Evolutionary conservation across 805 yeast species (phyloP), one percentile per base, ranked within the genome.

Genomic region (Millerozyma miso): DNA sequence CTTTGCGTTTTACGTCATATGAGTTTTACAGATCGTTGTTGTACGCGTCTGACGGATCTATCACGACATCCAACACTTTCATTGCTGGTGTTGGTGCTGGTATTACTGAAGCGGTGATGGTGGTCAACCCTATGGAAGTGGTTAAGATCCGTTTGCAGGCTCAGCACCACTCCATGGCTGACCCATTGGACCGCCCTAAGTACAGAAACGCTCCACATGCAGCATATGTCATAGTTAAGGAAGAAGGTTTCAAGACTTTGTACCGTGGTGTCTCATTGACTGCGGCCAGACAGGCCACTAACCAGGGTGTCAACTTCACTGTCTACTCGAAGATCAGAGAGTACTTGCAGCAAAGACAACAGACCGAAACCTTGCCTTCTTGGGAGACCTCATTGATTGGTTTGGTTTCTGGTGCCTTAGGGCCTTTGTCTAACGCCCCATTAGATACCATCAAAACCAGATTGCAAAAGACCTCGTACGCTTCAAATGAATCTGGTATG

Each of bases 261-360:
- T 91, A 91, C 74, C 79, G 97, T 62, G 99, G 99, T 61, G 98
- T 91, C 19, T 79, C 90, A 2, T 80, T 91, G 59, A 91, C 99
- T 29, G 97, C 97, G 32, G 95, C 96, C 23, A 82, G 99, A 73
- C 99, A 91, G 67, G 97, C 98, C 20, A 84, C 96, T 45, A 91
- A 91, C 73, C 99, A 91, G 71, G 99, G 97, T 73, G 97, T 95
- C 38, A 91, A 93, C 70, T 91, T 91, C 69, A 91, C 98, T 2
- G 96, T 88, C 23, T 91, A 91, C 71, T 85, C 96, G 19, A 84
- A 85, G 63, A 69, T 90, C 54, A 88, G 85, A 63, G 84, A 82
- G 56, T 72, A 62, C 52, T 76, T 88, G 54, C 85, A 80, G 59
- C 79, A 77, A 33, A 69, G 77, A 58, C 88, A 83, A 50, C 63